Evolutionary conservation across 345 rosid genomes (phyloP).

Genomic region (Lenwebbia sp.): DNA sequence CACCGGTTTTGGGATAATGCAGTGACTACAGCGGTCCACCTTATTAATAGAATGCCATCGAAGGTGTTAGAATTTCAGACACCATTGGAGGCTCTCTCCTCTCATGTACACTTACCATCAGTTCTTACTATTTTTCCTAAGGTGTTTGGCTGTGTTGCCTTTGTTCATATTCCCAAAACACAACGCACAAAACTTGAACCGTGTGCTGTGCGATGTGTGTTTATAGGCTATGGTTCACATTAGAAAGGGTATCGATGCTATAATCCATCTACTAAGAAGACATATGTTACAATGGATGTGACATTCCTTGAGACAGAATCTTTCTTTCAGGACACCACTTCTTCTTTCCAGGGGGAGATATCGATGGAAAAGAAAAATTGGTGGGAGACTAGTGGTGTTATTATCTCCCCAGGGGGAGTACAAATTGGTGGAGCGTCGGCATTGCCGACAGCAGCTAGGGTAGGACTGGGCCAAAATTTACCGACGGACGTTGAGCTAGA

Average conservation of each 20-base stretch:
- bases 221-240: neutral
- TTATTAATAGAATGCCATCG: no score
- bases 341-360: neutral
- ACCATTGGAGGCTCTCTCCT: no score
- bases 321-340: neutral
- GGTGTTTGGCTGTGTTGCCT: neutral
- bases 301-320: neutral
- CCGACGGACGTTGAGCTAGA: no score
- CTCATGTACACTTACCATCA: no score
- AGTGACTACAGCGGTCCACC: neutral
- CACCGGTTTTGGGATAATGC: neutral
- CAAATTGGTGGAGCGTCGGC: neutral
- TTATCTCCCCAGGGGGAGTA: neutral
- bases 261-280: neutral
- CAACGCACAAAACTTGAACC: neutral
- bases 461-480: no score
- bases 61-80: no score
- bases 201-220: neutral
- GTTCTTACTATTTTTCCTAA: no score
- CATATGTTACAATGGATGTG: neutral
- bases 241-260: neutral
- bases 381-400: neutral
- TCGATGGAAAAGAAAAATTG: accelerated
- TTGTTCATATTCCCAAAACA: neutral
- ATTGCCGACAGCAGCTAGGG: no score